phyloP scores from a whole-genome alignment of 176 grass and related monocot genomes.

The Musa itinerans region DNA sequence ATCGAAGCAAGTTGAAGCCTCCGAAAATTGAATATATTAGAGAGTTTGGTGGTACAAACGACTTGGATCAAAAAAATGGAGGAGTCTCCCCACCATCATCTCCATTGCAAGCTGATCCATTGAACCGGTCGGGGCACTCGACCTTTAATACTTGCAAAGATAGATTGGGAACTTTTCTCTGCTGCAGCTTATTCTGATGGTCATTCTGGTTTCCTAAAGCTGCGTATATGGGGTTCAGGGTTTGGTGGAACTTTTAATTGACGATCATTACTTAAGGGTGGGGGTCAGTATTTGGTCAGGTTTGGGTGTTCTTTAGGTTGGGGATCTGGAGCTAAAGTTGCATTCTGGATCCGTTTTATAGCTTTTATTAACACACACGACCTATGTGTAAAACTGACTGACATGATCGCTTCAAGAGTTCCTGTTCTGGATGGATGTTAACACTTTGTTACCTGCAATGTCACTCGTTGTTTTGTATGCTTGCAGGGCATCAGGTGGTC shows the following conservation, averaged over 20 bases:
- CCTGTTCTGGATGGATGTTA: not conserved
- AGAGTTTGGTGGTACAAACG: slow-evolving; percentile 83
- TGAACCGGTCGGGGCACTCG: slow-evolving; percentile 82
- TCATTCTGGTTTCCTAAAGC: slow-evolving; percentile 30
- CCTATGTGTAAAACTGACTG: slow-evolving; percentile 19
- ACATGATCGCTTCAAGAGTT: slow-evolving; percentile 9
- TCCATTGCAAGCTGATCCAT: slow-evolving; percentile 69
- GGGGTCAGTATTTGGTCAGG: not conserved
- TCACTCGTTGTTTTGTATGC: slow-evolving; percentile 39
- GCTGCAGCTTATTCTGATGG: slow-evolving; percentile 36
- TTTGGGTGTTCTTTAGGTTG: not conserved
- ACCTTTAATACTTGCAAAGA: slow-evolving; percentile 79
- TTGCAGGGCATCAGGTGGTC: slow-evolving; percentile 64
- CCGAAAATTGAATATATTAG: slow-evolving; percentile 91
- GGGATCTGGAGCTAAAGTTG: not conserved
- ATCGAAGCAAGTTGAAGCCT: slow-evolving; percentile 63
- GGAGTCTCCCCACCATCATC: slow-evolving; percentile 82
- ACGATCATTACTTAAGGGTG: not conserved
- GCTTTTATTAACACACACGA: not conserved
- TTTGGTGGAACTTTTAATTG: slow-evolving; percentile 25
- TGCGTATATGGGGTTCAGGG: slow-evolving; percentile 29
- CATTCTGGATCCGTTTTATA: not conserved
- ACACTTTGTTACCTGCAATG: slow-evolving; percentile 13
- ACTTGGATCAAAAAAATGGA: slow-evolving; percentile 38
- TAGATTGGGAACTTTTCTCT: slow-evolving; percentile 52